phyloP scores from a whole-genome alignment of 1,139 yeast genomes.

The Candida sanyaensis region DNA sequence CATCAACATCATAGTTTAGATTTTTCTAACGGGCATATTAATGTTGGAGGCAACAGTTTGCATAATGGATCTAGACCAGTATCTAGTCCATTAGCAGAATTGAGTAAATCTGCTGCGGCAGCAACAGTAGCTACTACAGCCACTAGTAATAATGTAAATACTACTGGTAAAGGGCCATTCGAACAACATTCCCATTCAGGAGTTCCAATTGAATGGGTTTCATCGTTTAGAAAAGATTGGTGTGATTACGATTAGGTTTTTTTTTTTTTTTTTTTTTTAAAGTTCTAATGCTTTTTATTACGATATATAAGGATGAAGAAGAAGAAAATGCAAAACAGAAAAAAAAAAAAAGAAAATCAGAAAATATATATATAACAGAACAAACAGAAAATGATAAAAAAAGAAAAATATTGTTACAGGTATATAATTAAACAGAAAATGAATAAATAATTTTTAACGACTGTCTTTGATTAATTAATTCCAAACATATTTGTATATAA shows the following conservation, averaged over 20 bases:
- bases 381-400: neutral
- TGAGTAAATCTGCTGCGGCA: conserved; percentile 9
- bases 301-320: neutral
- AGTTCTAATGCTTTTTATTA: neutral
- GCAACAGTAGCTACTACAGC: neutral
- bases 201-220: conserved; percentile 11
- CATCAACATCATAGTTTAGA: conserved; percentile 4
- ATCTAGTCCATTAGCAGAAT: conserved; percentile 8
- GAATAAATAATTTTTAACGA: neutral
- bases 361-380: neutral
- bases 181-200: conserved; percentile 1
- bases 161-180: neutral
- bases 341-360: neutral
- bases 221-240: conserved; percentile 32
- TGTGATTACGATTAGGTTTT: conserved; percentile 29
- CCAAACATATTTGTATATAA: neutral
- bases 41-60: neutral
- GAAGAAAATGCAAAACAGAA: neutral
- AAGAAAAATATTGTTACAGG: too few species aligned
- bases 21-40: conserved; percentile 1
- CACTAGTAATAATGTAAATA: neutral
- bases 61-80: conserved; percentile 6
- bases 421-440: too few species aligned
- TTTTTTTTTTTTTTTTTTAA: too few species aligned
- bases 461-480: neutral